Conservation (phyloP, 208 protist species). For the Leishmania martiniquensis region DNA sequence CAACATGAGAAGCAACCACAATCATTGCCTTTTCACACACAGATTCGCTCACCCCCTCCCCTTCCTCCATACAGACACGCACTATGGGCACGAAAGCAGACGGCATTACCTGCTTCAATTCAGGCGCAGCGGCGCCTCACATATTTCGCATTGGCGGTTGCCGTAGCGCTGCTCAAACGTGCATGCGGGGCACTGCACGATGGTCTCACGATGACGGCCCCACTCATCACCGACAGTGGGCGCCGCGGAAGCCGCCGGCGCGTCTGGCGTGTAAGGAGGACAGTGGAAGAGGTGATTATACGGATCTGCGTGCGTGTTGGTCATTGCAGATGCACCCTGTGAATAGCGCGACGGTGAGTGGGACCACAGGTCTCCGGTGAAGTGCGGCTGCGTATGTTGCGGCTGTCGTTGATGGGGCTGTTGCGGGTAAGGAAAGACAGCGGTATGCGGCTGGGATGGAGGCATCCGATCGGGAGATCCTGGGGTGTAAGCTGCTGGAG, state of each 20-base stretch:
- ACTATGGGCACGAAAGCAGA: background rate
- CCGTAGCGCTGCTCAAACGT: conserved; percentile 47
- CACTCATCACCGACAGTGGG: background rate
- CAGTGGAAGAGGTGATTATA: background rate
- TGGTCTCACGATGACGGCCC: conserved; percentile 3
- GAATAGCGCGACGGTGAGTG: background rate
- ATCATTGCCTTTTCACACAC: too few relatives aligned
- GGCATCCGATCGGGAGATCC: background rate
- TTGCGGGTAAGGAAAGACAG: background rate
- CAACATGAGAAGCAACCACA: background rate
- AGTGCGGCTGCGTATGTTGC: conserved; percentile 2
- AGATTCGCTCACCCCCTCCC: background rate
- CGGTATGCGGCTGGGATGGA: background rate
- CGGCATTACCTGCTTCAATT: background rate
- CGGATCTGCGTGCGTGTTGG: background rate
- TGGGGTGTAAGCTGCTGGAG: background rate
- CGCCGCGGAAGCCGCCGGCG: background rate
- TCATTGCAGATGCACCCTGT: background rate
- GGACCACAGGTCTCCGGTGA: conserved; percentile 24
- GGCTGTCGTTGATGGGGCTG: background rate
- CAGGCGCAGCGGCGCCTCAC: background rate
- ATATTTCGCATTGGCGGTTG: conserved; percentile 31
- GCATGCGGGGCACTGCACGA: conserved; percentile 46
- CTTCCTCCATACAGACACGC: background rate
- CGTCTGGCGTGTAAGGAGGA: background rate